A percentile compares a stretch with the other conserved stretches of the same genome.
Conservation (phyloP, 2,329 filamentous ascomycete genomes). For the Fusarium illudens region DNA sequence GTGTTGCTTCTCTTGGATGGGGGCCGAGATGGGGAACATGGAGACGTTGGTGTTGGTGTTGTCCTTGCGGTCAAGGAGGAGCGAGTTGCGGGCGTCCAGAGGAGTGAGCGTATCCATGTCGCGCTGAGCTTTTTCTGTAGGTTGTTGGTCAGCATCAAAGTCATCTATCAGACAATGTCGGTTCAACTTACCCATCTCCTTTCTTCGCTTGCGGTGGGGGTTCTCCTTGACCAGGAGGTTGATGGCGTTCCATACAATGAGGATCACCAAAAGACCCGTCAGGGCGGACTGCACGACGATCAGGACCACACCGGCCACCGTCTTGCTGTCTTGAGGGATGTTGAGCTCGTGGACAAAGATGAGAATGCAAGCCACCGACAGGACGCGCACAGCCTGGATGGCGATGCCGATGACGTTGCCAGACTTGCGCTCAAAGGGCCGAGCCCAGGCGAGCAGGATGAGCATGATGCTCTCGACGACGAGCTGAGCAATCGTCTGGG, state of each 20-base stretch:
- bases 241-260: slow-evolving; percentile 90
- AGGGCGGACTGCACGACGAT: slow-evolving; percentile 90
- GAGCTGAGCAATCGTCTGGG: slow-evolving; percentile 82
- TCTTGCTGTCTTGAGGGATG: slow-evolving; percentile 90
- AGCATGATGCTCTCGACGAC: slow-evolving; percentile 84
- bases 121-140: slow-evolving; percentile 75
- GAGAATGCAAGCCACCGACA: slow-evolving; percentile 88
- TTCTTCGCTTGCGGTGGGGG: slow-evolving; percentile 86
- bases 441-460: slow-evolving; percentile 79
- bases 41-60: slow-evolving; percentile 49
- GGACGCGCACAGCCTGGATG: slow-evolving; percentile 87
- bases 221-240: slow-evolving; percentile 85
- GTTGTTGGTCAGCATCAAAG: slow-evolving; percentile 40
- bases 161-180: neutral
- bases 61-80: slow-evolving; percentile 71
- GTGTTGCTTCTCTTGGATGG: slow-evolving; percentile 48
- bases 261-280: slow-evolving; percentile 82
- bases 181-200: slow-evolving; percentile 79
- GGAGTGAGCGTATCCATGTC: slow-evolving; percentile 86
- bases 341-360: slow-evolving; percentile 94
- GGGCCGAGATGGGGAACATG: slow-evolving; percentile 55
- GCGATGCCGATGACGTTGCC: slow-evolving; percentile 92
- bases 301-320: slow-evolving; percentile 89
- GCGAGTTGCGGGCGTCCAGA: slow-evolving; percentile 84
- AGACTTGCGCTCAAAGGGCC: slow-evolving; percentile 86